Base-by-base conservation (phyloP, 768 basidiomycete genomes). In the Amanita rubescens region DNA sequence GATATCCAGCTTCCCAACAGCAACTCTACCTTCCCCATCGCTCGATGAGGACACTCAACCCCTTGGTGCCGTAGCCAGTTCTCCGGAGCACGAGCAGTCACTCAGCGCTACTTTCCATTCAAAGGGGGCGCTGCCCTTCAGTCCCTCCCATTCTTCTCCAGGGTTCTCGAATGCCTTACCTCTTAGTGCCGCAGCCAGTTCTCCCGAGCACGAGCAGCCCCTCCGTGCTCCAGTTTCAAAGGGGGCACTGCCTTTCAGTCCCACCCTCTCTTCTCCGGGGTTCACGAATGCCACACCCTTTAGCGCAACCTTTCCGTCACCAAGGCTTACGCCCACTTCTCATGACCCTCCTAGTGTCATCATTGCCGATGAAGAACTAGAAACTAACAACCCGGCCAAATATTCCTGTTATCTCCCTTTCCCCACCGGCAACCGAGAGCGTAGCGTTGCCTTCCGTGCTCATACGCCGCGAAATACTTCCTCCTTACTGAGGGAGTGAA, bases 391-490 rank as follows among this genome's bases (percentile, higher is more conserved):
- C 24, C 30, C 34, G 14, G 24, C 33, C 34, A 3, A 43, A 53
- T 19, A 20, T 53, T 2, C 52, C 52, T 45, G 44, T 53, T 25
- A 53, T 53, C 24, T 53, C 52, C 12, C 44, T 53, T n/a, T 53
- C 52, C 2, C 52, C 52, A 12, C 52, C 52, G 17, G 17, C 52
- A 38, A 12, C 30, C 34, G 51, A 43, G 14, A n/a, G 30, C 19
- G 25, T 32, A 33, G 5, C 17, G n/a, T 19, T 20, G 20, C 41
- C 41, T 12, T 22, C 15, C 10, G 30, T 34, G 12, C 24, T 43
- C 25, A 42, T 30, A 5, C 33, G 34, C 14, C 17, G 7, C 14
- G 39, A 51, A n/a, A 5, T 32, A 14, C 24, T 9, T 53, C 45
- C 43, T 12, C 24, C 50, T 30, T 39, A 30, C n/a, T n/a, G n/a